These are phyloP conservation scores for Rhizopus arrhizus DNA, from an alignment of 371 early-diverging fungal species.

Conservation along the genomic window DNA sequence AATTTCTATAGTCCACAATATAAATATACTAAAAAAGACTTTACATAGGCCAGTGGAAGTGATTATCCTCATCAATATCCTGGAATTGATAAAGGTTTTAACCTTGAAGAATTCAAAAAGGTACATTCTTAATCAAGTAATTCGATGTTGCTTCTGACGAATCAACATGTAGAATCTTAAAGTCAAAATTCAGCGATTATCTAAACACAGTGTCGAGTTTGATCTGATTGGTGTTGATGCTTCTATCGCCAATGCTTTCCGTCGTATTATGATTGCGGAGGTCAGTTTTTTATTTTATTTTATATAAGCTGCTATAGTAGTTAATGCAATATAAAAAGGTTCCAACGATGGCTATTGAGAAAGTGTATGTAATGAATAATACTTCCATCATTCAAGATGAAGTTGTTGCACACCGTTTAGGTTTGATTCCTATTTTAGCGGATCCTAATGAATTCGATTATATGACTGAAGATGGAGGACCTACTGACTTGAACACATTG, in stretches of 20 bases:
- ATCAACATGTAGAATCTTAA: conserved; percentile 56
- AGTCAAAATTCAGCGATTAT: conserved; percentile 68
- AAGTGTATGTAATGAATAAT: conserved; percentile 94
- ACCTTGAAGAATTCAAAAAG: conserved; percentile 67
- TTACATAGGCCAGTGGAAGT: conserved; percentile 59
- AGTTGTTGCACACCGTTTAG: conserved; percentile 96
- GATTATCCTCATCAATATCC: conserved; percentile 69
- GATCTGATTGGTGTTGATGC: conserved; percentile 95
- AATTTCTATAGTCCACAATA: conserved; percentile 21
- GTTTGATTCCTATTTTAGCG: conserved; percentile 93
- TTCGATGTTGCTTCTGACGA: background rate
- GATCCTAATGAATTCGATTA: conserved; percentile 82
- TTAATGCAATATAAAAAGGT: conserved; percentile 53
- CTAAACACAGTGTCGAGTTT: conserved; percentile 85
- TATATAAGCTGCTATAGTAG: background rate
- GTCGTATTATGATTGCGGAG: conserved; percentile 95
- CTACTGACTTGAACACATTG: conserved; percentile 92
- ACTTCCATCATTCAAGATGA: conserved; percentile 97
- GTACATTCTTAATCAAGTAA: conserved; percentile 30
- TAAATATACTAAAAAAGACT: background rate
- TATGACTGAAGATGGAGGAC: conserved; percentile 69
- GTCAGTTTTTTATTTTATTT: conserved; percentile 32
- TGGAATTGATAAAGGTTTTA: conserved; percentile 56
- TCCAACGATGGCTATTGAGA: conserved; percentile 98
- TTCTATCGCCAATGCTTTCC: conserved; percentile 94